phyloP scores from a whole-genome alignment of 768 basidiomycete genomes.

The Mycena rosella region DNA sequence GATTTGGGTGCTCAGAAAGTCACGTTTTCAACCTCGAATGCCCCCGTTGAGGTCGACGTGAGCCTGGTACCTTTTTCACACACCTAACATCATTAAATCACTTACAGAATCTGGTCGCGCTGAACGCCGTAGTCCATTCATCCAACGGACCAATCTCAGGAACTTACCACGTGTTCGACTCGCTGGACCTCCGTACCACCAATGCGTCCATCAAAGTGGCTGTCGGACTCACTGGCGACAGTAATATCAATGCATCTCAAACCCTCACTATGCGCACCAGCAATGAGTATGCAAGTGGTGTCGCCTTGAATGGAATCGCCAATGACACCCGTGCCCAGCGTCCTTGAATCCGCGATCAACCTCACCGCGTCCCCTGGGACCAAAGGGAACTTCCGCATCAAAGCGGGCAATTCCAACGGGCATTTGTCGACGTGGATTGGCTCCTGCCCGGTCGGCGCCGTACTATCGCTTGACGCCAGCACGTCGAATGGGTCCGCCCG shows the following conservation, averaged over 20 bases:
- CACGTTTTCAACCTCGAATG: constrained; percentile 44
- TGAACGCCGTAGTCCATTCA: constrained; percentile 43
- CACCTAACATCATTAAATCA: background rate
- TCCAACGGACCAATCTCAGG: constrained; percentile 59
- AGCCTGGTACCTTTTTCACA: background rate
- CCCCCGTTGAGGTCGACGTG: constrained; percentile 17
- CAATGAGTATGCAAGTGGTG: constrained; percentile 53
- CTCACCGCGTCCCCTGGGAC: constrained; percentile 46
- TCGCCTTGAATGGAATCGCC: no score
- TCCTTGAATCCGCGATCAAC: constrained; percentile 46
- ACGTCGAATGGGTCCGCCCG: constrained; percentile 45
- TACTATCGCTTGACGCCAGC: constrained; percentile 45
- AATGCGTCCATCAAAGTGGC: constrained; percentile 56
- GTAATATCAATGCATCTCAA: constrained; percentile 41
- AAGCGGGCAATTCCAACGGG: constrained; percentile 45
- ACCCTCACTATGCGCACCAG: constrained; percentile 50
- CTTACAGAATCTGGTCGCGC: constrained; percentile 49
- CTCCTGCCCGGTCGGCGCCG: constrained; percentile 51
- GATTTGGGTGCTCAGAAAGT: constrained; percentile 36
- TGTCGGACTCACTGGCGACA: constrained; percentile 50
- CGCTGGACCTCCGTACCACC: constrained; percentile 53
- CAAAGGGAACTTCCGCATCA: constrained; percentile 50
- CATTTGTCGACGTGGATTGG: constrained; percentile 44
- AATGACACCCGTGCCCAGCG: constrained; percentile 40
- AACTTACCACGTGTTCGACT: constrained; percentile 50